phyloP scores from a whole-genome alignment of 345 rosid species.

The Moricandia arvensis region DNA sequence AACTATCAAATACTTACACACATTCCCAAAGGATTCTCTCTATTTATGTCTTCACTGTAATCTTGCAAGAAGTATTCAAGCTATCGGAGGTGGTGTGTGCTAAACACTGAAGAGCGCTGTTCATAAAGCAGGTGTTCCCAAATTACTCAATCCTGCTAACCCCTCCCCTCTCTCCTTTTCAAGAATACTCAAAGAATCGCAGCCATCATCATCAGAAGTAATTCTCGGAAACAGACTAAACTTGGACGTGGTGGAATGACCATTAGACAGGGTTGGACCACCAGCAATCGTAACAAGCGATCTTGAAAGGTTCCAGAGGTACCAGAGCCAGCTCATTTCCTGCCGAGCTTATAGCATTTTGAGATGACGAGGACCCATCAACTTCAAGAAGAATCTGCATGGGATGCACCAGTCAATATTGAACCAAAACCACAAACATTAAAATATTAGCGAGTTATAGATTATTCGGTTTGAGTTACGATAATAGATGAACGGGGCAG shows the following conservation, averaged over 20 bases:
- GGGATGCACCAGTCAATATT: constrained; percentile 20
- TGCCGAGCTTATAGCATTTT: constrained; percentile 56
- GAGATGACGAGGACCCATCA: constrained; percentile 51
- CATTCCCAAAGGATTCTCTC: constrained; percentile 92
- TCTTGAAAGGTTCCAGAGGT: constrained; percentile 74
- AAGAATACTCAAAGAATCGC: constrained; percentile 36
- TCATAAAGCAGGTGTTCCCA: constrained; percentile 99
- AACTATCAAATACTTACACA: constrained; percentile 52
- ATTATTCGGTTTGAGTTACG: not conserved
- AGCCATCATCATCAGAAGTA: constrained; percentile 48
- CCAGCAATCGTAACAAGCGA: constrained; percentile 74
- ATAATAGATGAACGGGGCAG: constrained; percentile 5
- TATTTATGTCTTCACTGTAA: constrained; percentile 74
- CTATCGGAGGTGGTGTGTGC: constrained; percentile 91
- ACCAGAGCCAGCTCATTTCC: constrained; percentile 84
- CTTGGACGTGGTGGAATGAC: constrained; percentile 57
- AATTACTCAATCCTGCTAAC: constrained; percentile 87
- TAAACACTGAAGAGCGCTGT: constrained; percentile 92
- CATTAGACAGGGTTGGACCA: constrained; percentile 77
- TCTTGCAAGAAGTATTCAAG: constrained; percentile 85
- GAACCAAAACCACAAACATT: not conserved
- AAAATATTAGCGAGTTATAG: not conserved
- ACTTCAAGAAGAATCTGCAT: constrained; percentile 83
- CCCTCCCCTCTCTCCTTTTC: constrained; percentile 76
- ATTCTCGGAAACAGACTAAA: constrained; percentile 35